Evolutionary conservation across 768 basidiomycete genomes (phyloP).

Genomic region (Naematelia aurantialba): DNA sequence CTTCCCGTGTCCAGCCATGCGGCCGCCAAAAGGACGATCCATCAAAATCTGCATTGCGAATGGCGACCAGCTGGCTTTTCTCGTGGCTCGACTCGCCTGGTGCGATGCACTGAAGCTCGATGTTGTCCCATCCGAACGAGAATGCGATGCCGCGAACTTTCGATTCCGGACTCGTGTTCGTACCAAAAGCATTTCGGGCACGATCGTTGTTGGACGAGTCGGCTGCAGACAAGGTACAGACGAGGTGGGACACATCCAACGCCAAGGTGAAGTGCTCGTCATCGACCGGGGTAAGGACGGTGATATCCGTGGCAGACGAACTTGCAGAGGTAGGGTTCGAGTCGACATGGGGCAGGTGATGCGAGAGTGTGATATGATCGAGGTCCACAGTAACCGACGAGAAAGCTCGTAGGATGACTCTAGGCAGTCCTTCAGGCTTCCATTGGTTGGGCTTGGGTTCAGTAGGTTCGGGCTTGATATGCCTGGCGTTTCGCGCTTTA

Average conservation of each 20-base stretch:
- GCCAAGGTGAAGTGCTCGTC: slow-evolving; percentile 24
- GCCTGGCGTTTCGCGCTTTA: slow-evolving; percentile 1
- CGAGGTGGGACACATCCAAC: slow-evolving; percentile 20
- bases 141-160: slow-evolving; percentile 33
- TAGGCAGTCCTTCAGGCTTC: too few relatives aligned
- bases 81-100: slow-evolving; percentile 23
- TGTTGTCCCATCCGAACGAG: slow-evolving; percentile 17
- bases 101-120: slow-evolving; percentile 27
- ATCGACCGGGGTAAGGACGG: neutral
- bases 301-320: slow-evolving; percentile 26
- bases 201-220: slow-evolving; percentile 38
- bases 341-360: slow-evolving; percentile 16
- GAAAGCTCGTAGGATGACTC: slow-evolving; percentile 36
- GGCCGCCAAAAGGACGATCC: slow-evolving; percentile 42
- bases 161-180: slow-evolving; percentile 25
- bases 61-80: slow-evolving; percentile 25
- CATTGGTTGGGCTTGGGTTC: too few relatives aligned
- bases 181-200: slow-evolving; percentile 40
- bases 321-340: slow-evolving; percentile 15
- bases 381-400: slow-evolving; percentile 26
- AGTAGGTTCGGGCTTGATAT: too few relatives aligned
- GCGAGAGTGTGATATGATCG: slow-evolving; percentile 17
- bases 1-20: slow-evolving; percentile 35
- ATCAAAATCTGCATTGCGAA: slow-evolving; percentile 25
- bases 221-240: slow-evolving; percentile 24